Percentiles rank a stretch among this genome's conserved stretches.
Conservation (phyloP, 2,329 filamentous ascomycete species). For the Colletotrichum tofieldiae region DNA sequence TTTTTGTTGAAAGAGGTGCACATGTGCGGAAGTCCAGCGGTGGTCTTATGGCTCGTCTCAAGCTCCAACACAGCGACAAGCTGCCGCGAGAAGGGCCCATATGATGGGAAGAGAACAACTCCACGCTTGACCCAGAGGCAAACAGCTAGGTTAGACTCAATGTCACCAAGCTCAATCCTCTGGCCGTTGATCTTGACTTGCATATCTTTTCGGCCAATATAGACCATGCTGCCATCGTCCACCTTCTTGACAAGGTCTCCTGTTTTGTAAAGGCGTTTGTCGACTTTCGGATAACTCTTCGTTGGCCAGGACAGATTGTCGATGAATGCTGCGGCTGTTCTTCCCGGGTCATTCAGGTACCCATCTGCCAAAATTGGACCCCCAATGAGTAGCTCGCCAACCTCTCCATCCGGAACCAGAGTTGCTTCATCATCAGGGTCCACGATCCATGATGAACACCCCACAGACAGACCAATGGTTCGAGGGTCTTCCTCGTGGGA, state of each 20-base stretch:
- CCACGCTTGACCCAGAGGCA: constrained; percentile 2
- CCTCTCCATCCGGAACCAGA: constrained; percentile 50
- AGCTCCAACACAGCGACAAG: constrained; percentile 27
- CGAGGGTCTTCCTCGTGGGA: neutral
- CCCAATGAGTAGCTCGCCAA: constrained; percentile 57
- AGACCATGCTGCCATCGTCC: constrained; percentile 39
- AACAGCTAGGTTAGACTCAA: constrained; percentile 37
- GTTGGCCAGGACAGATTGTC: constrained; percentile 55
- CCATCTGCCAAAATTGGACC: constrained; percentile 63
- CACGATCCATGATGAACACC: constrained; percentile 51
- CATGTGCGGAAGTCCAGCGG: neutral
- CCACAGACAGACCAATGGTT: constrained; percentile 43
- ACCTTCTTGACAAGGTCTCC: constrained; percentile 57
- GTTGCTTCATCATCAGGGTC: constrained; percentile 48
- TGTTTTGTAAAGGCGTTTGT: constrained; percentile 57
- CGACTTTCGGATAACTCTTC: constrained; percentile 38
- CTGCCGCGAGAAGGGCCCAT: neutral
- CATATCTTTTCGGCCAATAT: constrained; percentile 44
- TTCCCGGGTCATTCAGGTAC: constrained; percentile 63
- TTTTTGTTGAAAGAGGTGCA: neutral
- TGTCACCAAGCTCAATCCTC: constrained; percentile 46
- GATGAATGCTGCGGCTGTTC: constrained; percentile 64
- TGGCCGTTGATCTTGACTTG: constrained; percentile 48
- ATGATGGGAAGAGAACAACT: constrained; percentile 22
- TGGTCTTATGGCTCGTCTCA: neutral